Conservation (phyloP, 345 rosid genomes). For the Cardiospermum halicacabum region DNA sequence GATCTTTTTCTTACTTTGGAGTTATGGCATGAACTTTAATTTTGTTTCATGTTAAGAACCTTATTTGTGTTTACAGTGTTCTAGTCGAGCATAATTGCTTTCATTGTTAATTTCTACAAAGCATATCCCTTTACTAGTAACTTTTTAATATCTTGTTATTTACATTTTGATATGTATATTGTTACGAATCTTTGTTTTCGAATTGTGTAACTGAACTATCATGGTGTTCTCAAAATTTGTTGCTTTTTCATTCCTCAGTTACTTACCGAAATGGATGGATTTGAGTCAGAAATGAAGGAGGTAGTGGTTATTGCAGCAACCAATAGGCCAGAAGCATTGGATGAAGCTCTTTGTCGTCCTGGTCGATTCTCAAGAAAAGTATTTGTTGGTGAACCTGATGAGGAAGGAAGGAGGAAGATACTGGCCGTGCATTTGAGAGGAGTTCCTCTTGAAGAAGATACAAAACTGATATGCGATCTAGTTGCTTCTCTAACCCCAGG, state of each 20-base stretch:
- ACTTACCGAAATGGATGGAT: slow-evolving; percentile 98
- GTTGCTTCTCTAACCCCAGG: slow-evolving; percentile 91
- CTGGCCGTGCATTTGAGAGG: slow-evolving; percentile 85
- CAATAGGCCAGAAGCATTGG: slow-evolving; percentile 91
- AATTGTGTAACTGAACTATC: neutral
- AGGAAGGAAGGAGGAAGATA: slow-evolving; percentile 86
- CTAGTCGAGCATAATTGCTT: neutral
- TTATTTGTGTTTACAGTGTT: neutral
- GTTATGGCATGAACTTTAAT: neutral
- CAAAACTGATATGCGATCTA: slow-evolving; percentile 56
- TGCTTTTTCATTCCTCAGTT: slow-evolving; percentile 45
- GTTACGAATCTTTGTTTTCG: neutral
- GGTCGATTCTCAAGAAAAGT: slow-evolving; percentile 97
- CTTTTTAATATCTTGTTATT: neutral
- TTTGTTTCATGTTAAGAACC: neutral
- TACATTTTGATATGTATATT: neutral
- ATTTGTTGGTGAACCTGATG: slow-evolving; percentile 84
- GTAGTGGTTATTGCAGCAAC: slow-evolving; percentile 93
- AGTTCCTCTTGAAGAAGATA: slow-evolving; percentile 81
- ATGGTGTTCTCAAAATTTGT: slow-evolving; percentile 1
- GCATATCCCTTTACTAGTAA: neutral
- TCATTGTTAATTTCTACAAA: neutral
- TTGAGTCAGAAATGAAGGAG: slow-evolving; percentile 74
- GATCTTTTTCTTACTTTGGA: neutral
- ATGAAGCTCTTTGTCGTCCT: slow-evolving; percentile 90